These are phyloP conservation scores for Spiraea crenata DNA, from an alignment of 331 rosid species.

Conservation along the genomic window DNA sequence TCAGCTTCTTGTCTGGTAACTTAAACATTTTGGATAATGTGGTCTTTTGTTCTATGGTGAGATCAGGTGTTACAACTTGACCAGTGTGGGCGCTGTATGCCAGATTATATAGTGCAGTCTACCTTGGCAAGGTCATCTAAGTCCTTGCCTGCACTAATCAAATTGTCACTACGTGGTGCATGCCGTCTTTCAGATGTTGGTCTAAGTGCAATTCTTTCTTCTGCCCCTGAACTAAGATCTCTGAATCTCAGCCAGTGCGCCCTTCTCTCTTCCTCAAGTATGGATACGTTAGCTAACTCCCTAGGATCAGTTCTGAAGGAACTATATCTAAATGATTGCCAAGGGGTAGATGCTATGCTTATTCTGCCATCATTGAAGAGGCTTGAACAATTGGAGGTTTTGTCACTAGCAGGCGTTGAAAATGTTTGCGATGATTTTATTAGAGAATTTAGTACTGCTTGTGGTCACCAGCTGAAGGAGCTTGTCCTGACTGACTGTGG, in stretches of 20 bases:
- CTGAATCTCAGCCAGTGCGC: constrained; percentile 86
- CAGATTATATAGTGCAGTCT: constrained; percentile 47
- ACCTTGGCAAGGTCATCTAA: constrained; percentile 47
- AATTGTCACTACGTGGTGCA: constrained; percentile 76
- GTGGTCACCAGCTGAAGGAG: constrained; percentile 68
- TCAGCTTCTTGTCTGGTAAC: constrained; percentile 15
- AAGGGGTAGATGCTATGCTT: constrained; percentile 36
- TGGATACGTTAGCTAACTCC: constrained; percentile 47
- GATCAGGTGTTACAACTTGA: constrained; percentile 80
- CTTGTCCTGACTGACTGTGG: constrained; percentile 67
- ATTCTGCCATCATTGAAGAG: constrained; percentile 52
- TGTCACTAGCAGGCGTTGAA: constrained; percentile 67
- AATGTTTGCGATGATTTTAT: constrained; percentile 54
- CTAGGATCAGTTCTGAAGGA: constrained; percentile 67
- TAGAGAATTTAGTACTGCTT: constrained; percentile 31
- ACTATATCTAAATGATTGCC: constrained; percentile 73
- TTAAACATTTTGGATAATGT: constrained; percentile 9
- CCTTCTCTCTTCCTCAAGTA: constrained; percentile 59
- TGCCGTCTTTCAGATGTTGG: constrained; percentile 76
- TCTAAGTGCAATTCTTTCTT: constrained; percentile 51
- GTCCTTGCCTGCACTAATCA: constrained; percentile 48
- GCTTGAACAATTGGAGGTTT: constrained; percentile 59
- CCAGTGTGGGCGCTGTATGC: constrained; percentile 73
- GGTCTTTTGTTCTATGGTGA: constrained; percentile 21
- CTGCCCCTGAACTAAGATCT: constrained; percentile 64